Evolutionary conservation across 768 basidiomycete species (phyloP).

Genomic region (Rhodotorula paludigena): DNA sequence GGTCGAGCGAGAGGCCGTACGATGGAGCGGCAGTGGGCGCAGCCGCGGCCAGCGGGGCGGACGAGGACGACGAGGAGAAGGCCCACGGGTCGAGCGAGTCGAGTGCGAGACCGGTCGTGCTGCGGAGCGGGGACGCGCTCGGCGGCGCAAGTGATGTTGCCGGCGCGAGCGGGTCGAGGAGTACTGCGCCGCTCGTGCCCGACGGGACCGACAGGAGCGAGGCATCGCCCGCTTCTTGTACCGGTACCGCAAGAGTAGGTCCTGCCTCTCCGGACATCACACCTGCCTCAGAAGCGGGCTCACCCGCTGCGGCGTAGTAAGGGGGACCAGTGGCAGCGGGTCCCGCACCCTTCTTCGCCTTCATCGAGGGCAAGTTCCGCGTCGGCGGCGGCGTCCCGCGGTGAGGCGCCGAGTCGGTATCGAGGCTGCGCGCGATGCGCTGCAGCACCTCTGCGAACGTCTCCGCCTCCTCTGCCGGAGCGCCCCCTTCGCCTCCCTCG

Average conservation of each 20-base stretch:
- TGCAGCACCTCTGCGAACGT: slow-evolving; percentile 37
- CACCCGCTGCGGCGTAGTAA: too few species aligned
- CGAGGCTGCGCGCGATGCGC: slow-evolving; percentile 29
- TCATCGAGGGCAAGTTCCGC: slow-evolving; percentile 29
- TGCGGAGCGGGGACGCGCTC: too few species aligned
- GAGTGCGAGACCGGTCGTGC: neutral
- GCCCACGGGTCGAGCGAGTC: neutral
- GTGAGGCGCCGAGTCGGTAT: slow-evolving; percentile 30
- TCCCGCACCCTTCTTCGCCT: neutral
- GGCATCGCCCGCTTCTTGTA: neutral
- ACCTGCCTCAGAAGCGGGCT: too few species aligned
- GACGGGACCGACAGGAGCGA: neutral
- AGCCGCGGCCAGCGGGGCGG: too few species aligned
- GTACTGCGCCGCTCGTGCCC: neutral
- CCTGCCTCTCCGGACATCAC: neutral
- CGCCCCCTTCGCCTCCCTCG: neutral
- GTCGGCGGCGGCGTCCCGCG: slow-evolving; percentile 38
- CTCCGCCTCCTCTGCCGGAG: slow-evolving; percentile 25
- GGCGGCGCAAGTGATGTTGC: neutral
- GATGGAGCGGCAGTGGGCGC: too few species aligned
- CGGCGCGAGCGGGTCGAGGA: neutral
- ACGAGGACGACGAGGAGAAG: too few species aligned
- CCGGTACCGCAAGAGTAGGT: neutral
- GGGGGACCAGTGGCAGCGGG: neutral
- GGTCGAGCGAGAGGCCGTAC: neutral